Evolutionary conservation across 163 green algal genomes (phyloP), one percentile per base, ranked within the genome.

Genomic region (Scenedesmus sp.): DNA sequence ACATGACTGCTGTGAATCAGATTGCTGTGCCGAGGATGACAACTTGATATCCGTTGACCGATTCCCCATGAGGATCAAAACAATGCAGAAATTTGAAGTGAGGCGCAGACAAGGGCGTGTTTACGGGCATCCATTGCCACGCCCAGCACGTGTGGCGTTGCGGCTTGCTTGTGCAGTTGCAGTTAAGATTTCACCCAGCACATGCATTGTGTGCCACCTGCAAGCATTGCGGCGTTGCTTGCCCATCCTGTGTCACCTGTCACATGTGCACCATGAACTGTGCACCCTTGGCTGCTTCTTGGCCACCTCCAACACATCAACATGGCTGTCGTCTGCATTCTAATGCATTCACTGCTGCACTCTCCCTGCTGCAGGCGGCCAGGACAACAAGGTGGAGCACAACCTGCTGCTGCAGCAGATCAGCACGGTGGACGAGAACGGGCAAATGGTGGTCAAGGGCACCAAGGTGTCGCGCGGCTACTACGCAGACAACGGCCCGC

Each of bases 401-500:
- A 79, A 56, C 53, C 59, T 91, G 90, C 40, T 89, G 78, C 56
- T 91, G 80, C 73, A 86, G 44, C 90, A 93, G 87, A 89, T 96
- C 26, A 90, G 59, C 56, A 95, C 93, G 22, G 91, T 93, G 30
- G 94, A 96, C 84, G 94, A 96, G 91, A 95, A 96, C 79, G 94
- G 94, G 0, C 93, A 96, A 89, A 37, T 46, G 15, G 89, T 92
- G 22, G 35, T 49, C 22, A 92, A 92, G 88, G 88, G 88, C 49
- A 92, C 88, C 53, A 92, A 92, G 70, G 94, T 95, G 79, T 70
- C 91, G 26, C 90, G 94, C n/a, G 94, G 94, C 33, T 94, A 94
- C 87, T 95, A 94, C 40, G 94, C 94, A 30, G 94, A 96, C 88
- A 96, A 95, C 83, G 94, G 94, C 10, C 94, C 94, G 0, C 84